Evolutionary conservation across 495 filamentous ascomycete genomes (phyloP), one percentile per base, ranked within the genome.

Genomic region (Echria macrotheca): DNA sequence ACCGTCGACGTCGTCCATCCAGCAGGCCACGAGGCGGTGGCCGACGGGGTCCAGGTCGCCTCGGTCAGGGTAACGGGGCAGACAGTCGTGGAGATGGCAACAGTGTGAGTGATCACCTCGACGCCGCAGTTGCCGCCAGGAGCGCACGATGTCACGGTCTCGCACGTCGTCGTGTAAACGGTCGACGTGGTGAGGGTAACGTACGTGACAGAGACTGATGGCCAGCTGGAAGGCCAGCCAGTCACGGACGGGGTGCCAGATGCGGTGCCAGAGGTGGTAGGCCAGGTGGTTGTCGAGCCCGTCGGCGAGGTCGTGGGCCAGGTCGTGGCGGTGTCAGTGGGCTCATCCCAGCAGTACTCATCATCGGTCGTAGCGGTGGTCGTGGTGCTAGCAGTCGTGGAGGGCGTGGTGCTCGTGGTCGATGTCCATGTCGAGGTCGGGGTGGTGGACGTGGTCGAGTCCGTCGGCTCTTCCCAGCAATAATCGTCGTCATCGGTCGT

Each of bases 121-220:
- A 44, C 53, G 17, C 56, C 62, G 74, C 52, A 84, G 72, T 80
- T 63, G 49, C 76, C 81, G 52, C 84, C 77, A 24, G 81, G 64
- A 50, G 69, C 73, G 66, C 83, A 86, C 22, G 72, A 73, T 1
- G 73, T 81, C 53, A 82, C 68, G 10, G 80, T 82, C 47, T 76
- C 64, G 47, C 66, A 65, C 35, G 64, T 77, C 6, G 81, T 83
- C 2, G 67, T 65, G 56, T 67, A 77, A 22, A 80, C 66, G 24
- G 78, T 58, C 38, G 57, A 63, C 24, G 64, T 64, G 9, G 58
- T 42, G 19, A 18, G 26, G n/a, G 15, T 23, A 24, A 18, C 29
- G n/a, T n/a, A n/a, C n/a, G n/a, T n/a, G n/a, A n/a, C n/a, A n/a
- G n/a, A n/a, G n/a, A n/a, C n/a, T n/a, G n/a, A n/a, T n/a, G n/a